phyloP scores from a whole-genome alignment of 352 stramenopile species.

The Phytophthora palmivora region DNA sequence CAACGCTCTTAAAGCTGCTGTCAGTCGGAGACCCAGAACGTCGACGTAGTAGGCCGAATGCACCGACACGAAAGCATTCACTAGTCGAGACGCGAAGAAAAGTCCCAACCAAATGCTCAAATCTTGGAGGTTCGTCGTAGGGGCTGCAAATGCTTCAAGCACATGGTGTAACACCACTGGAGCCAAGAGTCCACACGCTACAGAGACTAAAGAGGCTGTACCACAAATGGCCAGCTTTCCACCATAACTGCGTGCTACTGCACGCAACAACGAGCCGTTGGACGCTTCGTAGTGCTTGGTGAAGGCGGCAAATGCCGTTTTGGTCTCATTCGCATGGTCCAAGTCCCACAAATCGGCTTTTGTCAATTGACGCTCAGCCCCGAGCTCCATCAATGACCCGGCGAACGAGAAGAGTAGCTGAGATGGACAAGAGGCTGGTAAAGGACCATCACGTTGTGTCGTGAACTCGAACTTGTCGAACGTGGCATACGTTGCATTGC shows the following conservation, averaged over 20 bases:
- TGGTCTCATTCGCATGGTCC: constrained; percentile 26
- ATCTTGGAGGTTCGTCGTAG: constrained; percentile 29
- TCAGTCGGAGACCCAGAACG: constrained; percentile 33
- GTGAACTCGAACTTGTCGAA: constrained; percentile 13
- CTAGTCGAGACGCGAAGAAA: constrained; percentile 44
- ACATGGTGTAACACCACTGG: constrained; percentile 52
- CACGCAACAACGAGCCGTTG: constrained; percentile 20
- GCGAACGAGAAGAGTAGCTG: constrained; percentile 43
- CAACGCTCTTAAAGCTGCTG: constrained; percentile 36
- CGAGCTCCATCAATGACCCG: constrained; percentile 35
- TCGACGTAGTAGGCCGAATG: constrained; percentile 41
- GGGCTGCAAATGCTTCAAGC: constrained; percentile 39
- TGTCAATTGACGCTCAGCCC: constrained; percentile 35
- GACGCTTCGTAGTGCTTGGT: constrained; percentile 23
- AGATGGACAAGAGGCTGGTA: constrained; percentile 23
- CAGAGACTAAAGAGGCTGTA: constrained; percentile 20
- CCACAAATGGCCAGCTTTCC: constrained; percentile 27
- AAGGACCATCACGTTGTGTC: not conserved
- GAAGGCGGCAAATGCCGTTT: constrained; percentile 30
- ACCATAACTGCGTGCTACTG: constrained; percentile 35
- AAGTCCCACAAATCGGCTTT: constrained; percentile 42
- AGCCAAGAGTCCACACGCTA: constrained; percentile 34
- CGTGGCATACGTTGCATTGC: constrained; percentile 9
- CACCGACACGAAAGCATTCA: constrained; percentile 38
- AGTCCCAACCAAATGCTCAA: constrained; percentile 37